phyloP scores from a whole-genome alignment of 139 green algal species.

The Choricystis sp. region DNA sequence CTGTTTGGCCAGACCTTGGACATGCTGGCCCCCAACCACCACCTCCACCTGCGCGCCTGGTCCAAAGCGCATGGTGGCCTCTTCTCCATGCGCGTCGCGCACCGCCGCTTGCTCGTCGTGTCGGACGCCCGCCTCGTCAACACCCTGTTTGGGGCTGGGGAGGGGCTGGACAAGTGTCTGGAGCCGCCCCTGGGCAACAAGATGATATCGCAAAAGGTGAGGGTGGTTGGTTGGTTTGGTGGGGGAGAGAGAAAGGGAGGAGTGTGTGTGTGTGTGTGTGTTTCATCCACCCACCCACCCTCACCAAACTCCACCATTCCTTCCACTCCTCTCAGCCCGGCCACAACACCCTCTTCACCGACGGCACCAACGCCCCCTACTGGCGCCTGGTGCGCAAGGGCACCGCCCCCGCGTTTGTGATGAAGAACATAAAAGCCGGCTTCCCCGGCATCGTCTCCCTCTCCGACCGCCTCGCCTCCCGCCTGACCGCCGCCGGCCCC shows the following conservation, averaged over 20 bases:
- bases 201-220: neutral
- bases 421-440: conserved; percentile 10
- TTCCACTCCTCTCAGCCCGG: no score
- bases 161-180: neutral
- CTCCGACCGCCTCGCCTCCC: neutral
- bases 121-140: neutral
- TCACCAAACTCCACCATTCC: no score
- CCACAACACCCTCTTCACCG: neutral
- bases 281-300: no score
- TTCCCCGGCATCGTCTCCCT: neutral
- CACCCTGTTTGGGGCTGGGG: neutral
- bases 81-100: neutral
- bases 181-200: neutral
- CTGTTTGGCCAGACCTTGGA: neutral
- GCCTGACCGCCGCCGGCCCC: neutral
- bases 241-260: no score
- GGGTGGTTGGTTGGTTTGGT: no score
- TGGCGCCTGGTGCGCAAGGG: conserved; percentile 16
- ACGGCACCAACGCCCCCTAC: neutral
- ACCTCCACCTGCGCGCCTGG: neutral
- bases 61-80: neutral
- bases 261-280: no score
- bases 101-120: neutral
- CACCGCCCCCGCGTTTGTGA: conserved; percentile 13
- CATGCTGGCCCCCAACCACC: neutral